Percentiles rank a stretch among this genome's conserved stretches.
Conservation (phyloP, 441 rosid species). For the Kokia cookei region DNA sequence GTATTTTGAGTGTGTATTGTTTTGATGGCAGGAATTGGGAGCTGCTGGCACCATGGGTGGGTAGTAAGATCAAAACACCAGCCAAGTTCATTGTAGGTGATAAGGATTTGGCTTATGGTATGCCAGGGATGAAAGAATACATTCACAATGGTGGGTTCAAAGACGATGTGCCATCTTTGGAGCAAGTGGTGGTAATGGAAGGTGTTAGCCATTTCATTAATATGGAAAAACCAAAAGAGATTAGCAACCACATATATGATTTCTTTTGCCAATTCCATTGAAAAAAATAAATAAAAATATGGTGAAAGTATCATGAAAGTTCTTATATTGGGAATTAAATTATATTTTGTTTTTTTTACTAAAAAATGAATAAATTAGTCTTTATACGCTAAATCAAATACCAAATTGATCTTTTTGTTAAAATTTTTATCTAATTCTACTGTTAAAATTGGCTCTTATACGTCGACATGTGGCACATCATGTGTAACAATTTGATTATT, state of each 20-base stretch:
- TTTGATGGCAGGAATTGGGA: conserved; percentile 18
- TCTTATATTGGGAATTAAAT: too few species aligned
- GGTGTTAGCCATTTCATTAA: conserved; percentile 3
- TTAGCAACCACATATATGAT: background rate
- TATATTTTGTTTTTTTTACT: too few species aligned
- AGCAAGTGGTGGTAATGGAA: conserved; percentile 7
- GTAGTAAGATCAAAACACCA: conserved; percentile 48
- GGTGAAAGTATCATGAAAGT: too few species aligned
- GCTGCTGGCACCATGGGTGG: conserved; percentile 70
- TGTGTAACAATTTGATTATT: too few species aligned
- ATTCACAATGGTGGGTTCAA: conserved; percentile 23
- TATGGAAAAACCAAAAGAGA: conserved; percentile 4
- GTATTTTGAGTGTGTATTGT: background rate
- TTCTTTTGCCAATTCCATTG: conserved; percentile 3
- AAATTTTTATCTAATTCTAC: too few species aligned
- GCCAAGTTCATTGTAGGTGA: conserved; percentile 70
- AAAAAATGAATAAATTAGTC: too few species aligned
- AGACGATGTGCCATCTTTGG: conserved; percentile 2
- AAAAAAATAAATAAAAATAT: background rate
- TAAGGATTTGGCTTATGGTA: conserved; percentile 50
- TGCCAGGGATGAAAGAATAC: conserved; percentile 45
- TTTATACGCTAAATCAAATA: too few species aligned
- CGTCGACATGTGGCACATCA: too few species aligned
- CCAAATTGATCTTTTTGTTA: too few species aligned
- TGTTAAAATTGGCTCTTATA: too few species aligned